Conservation (phyloP, 768 basidiomycete species). For the Boletus huronensis region DNA sequence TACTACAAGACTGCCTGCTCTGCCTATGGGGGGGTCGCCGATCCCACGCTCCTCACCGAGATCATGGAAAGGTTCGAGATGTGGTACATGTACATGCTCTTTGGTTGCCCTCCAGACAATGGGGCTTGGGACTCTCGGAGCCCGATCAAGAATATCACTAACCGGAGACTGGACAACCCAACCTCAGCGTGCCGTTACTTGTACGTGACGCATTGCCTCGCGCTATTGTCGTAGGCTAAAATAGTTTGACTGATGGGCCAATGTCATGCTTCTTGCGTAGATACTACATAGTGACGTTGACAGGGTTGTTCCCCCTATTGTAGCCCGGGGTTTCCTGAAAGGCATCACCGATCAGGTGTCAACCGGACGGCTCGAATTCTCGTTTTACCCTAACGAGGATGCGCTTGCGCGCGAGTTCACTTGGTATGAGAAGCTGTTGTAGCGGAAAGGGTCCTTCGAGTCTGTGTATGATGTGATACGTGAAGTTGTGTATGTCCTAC, state of each 20-base stretch:
- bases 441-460: not conserved
- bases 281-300: conserved; percentile 64
- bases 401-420: conserved; percentile 30
- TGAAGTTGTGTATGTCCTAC: no score
- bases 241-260: no score
- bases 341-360: not conserved
- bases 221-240: no score
- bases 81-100: conserved; percentile 51
- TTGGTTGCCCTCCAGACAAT: conserved; percentile 49
- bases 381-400: conserved; percentile 40
- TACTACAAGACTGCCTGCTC: conserved; percentile 56
- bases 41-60: conserved; percentile 49
- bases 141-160: conserved; percentile 38
- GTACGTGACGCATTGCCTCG: conserved; percentile 35
- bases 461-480: no score
- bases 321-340: conserved; percentile 38
- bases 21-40: conserved; percentile 60
- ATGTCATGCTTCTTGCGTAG: conserved; percentile 33
- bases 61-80: conserved; percentile 70
- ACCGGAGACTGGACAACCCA: conserved; percentile 9
- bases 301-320: conserved; percentile 59
- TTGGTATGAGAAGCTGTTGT: conserved; percentile 31
- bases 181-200: conserved; percentile 55
- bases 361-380: conserved; percentile 25
- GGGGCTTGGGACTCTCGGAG: not conserved